These are phyloP conservation scores for Neurospora sp. DNA, from an alignment of 495 filamentous ascomycete genomes.

Conservation along the genomic window DNA sequence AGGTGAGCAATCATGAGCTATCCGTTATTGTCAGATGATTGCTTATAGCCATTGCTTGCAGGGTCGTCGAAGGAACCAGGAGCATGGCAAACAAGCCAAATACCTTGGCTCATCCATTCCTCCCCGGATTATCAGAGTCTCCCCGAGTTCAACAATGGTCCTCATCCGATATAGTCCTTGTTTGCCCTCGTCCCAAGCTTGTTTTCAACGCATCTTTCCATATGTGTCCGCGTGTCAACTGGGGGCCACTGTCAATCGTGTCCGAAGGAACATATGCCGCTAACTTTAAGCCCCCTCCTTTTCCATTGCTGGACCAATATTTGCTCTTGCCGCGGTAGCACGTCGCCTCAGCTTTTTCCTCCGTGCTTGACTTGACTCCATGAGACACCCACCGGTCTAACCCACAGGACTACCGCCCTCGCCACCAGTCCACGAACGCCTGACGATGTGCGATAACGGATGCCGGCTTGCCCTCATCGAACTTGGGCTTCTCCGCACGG, in stretches of 20 bases:
- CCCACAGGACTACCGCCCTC: neutral
- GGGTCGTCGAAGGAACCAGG: neutral
- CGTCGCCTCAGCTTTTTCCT: neutral
- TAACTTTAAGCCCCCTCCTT: neutral
- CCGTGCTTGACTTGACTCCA: neutral
- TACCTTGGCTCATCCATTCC: neutral
- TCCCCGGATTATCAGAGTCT: neutral
- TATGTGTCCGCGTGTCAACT: neutral
- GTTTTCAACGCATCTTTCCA: neutral
- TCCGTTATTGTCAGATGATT: neutral
- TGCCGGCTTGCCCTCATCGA: neutral
- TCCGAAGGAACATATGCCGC: neutral
- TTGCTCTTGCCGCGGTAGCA: neutral
- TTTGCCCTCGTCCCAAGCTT: neutral
- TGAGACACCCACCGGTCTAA: neutral
- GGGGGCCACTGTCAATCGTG: neutral
- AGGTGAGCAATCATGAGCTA: neutral
- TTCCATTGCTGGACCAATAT: neutral
- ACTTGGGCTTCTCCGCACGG: neutral
- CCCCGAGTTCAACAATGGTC: neutral
- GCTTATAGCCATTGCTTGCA: neutral
- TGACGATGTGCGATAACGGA: neutral
- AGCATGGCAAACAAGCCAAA: neutral
- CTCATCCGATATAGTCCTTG: neutral
- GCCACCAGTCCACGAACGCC: neutral